Percentiles rank a stretch among this genome's conserved stretches.
These are phyloP conservation scores for Hymenoscyphus fraxineus DNA, from an alignment of 2,329 filamentous ascomycete species.

Conservation along the genomic window DNA sequence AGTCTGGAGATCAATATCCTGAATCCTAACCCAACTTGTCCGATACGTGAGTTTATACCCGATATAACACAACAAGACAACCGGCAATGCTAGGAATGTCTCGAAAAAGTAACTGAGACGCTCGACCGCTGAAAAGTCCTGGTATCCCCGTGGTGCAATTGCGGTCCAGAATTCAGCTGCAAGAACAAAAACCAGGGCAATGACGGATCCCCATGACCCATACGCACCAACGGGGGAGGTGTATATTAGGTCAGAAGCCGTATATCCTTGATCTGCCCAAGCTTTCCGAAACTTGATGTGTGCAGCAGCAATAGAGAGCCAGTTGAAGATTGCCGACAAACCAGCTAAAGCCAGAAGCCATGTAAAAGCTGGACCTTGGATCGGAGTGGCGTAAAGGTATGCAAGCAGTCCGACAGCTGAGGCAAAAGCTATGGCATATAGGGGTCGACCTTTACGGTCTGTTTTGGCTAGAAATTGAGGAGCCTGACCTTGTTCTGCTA, in stretches of 20 bases:
- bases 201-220: conserved; percentile 60
- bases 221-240: conserved; percentile 53
- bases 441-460: conserved; percentile 75
- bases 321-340: conserved; percentile 72
- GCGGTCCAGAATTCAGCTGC: conserved; percentile 70
- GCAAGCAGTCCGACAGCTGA: conserved; percentile 67
- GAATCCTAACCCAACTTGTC: conserved; percentile 62
- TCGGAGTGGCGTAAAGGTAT: conserved; percentile 65
- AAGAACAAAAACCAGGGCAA: conserved; percentile 45
- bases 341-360: conserved; percentile 78
- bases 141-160: conserved; percentile 64
- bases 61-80: conserved; percentile 64
- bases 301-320: conserved; percentile 77
- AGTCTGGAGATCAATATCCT: conserved; percentile 82
- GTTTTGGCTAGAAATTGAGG: conserved; percentile 75
- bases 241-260: conserved; percentile 61
- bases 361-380: conserved; percentile 59
- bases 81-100: conserved; percentile 65
- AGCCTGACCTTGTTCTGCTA: conserved; percentile 84
- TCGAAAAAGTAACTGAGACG: conserved; percentile 68
- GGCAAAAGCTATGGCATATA: conserved; percentile 66
- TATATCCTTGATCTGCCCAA: conserved; percentile 62
- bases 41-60: conserved; percentile 74
- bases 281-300: conserved; percentile 87
- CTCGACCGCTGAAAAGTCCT: conserved; percentile 40